Evolutionary conservation across 768 basidiomycete genomes (phyloP).

Genomic region (Lactifluus volemus): DNA sequence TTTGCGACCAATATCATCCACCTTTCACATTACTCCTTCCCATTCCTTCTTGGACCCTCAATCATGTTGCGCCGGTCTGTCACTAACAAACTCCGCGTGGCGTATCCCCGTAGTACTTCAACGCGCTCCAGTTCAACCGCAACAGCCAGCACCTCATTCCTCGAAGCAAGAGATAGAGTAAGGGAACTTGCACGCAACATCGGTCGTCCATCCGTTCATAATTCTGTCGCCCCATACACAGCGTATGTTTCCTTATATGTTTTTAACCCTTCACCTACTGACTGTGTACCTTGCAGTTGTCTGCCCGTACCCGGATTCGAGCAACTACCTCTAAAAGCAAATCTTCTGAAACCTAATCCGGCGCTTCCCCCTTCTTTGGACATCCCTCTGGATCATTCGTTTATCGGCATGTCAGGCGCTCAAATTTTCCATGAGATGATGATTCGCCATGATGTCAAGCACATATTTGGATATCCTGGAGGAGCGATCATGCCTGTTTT

Average conservation of each 20-base stretch:
- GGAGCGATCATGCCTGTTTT: constrained; percentile 98
- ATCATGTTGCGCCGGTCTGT: constrained; percentile 32
- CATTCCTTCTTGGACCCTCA: background rate
- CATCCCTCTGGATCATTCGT: constrained; percentile 66
- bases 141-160: constrained; percentile 40
- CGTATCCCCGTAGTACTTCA: constrained; percentile 30
- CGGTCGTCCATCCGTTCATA: constrained; percentile 55
- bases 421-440: constrained; percentile 99
- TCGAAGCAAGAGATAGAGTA: constrained; percentile 77
- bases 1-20: background rate
- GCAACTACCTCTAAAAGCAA: constrained; percentile 36
- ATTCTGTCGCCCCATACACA: constrained; percentile 52
- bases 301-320: constrained; percentile 51
- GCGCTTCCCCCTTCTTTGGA: constrained; percentile 32
- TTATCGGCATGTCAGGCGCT: constrained; percentile 91
- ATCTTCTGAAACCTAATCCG: constrained; percentile 30
- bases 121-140: constrained; percentile 44
- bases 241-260: constrained; percentile 37
- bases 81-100: constrained; percentile 35
- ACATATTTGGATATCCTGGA: constrained; percentile 96
- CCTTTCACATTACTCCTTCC: background rate
- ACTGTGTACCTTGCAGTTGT: constrained; percentile 36
- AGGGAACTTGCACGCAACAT: constrained; percentile 68
- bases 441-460: constrained; percentile 91
- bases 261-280: background rate